Conservation (phyloP, 2,329 filamentous ascomycete species). For the Trematosphaeria pertusa region DNA sequence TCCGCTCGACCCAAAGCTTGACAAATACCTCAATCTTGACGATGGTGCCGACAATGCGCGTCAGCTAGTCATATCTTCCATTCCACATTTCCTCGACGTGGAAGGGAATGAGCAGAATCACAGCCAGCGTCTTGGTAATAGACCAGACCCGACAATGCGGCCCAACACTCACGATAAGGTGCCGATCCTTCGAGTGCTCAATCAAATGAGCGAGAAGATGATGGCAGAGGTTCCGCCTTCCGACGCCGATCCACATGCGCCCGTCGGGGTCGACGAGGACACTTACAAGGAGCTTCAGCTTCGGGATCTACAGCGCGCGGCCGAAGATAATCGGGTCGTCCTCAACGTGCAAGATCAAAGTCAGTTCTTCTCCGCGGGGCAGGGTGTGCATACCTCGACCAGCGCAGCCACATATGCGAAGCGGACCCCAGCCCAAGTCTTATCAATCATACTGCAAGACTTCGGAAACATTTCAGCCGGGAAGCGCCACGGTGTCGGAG, state of each 20-base stretch:
- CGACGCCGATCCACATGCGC: conserved; percentile 71
- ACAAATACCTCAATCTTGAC: conserved; percentile 81
- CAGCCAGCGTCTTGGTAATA: conserved; percentile 84
- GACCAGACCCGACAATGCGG: conserved; percentile 88
- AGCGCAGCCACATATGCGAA: conserved; percentile 67
- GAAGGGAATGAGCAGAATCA: conserved; percentile 96
- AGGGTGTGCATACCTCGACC: conserved; percentile 52
- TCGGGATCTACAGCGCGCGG: conserved; percentile 78
- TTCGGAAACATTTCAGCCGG: conserved; percentile 57
- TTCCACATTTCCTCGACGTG: conserved; percentile 90
- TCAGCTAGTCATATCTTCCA: conserved; percentile 63
- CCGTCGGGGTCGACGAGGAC: conserved; percentile 73
- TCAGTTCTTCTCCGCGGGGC: conserved; percentile 72
- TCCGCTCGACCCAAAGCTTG: conserved; percentile 77
- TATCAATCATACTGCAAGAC: conserved; percentile 69
- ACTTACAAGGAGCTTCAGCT: conserved; percentile 78
- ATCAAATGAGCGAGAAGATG: conserved; percentile 90
- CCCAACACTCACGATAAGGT: conserved; percentile 76
- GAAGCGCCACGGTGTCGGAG: conserved; percentile 42
- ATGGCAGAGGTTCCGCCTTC: conserved; percentile 84
- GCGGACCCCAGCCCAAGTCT: conserved; percentile 73
- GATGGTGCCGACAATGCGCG: conserved; percentile 60
- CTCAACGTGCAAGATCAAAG: conserved; percentile 90
- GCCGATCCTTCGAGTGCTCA: conserved; percentile 87
- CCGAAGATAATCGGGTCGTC: conserved; percentile 77